A percentile compares a stretch with the other conserved stretches of the same genome.
Conservation (phyloP, 345 rosid genomes). For the Linum trigynum region DNA sequence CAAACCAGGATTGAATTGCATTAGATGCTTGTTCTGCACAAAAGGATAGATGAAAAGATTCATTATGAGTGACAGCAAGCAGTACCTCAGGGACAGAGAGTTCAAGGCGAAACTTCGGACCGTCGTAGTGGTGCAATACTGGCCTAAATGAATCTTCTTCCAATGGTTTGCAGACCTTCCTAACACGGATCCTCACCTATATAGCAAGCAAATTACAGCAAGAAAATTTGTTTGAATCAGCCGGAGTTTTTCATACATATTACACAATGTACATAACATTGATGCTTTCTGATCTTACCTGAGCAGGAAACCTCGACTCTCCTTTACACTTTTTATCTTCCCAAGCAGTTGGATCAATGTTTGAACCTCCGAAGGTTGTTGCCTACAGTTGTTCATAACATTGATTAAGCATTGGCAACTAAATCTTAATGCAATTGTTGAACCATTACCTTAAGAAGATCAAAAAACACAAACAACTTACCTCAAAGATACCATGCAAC, state of each 20-base stretch:
- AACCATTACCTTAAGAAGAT: too few relatives aligned
- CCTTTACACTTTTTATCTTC: constrained; percentile 99
- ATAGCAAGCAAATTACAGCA: background rate
- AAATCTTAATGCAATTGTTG: too few relatives aligned
- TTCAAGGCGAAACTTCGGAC: constrained; percentile 91
- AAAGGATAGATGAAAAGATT: too few relatives aligned
- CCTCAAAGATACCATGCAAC: constrained; percentile 98
- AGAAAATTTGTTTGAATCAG: background rate
- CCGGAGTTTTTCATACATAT: background rate
- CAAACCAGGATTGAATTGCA: constrained; percentile 8
- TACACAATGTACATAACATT: background rate
- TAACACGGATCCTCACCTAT: constrained; percentile 74
- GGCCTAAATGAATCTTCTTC: constrained; percentile 98
- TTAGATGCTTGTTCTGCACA: too few relatives aligned
- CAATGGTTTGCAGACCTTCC: constrained; percentile 88
- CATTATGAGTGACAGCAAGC: background rate
- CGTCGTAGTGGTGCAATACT: constrained; percentile 92
- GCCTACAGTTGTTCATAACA: constrained; percentile 36
- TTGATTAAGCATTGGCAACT: background rate
- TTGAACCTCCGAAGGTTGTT: constrained; percentile 87
- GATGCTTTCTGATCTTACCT: constrained; percentile 35
- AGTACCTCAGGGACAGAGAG: constrained; percentile 97
- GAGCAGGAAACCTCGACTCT: constrained; percentile 97
- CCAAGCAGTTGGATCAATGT: constrained; percentile 99
- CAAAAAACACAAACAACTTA: constrained; percentile 20